phyloP scores from a whole-genome alignment of 148 eudicot genomes.

The Amaranthus palmeri region DNA sequence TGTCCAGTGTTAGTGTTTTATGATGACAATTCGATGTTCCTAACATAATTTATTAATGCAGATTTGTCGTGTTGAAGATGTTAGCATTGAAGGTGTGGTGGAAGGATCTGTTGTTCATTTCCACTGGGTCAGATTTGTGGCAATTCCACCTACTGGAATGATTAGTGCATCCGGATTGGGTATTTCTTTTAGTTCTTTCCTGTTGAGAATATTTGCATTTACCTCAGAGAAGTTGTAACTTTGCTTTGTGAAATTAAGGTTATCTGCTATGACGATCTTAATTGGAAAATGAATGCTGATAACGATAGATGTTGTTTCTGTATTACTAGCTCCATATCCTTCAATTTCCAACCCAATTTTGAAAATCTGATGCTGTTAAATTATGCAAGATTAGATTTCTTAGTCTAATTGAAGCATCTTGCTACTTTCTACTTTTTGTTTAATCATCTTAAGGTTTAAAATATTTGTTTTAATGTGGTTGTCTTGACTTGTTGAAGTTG shows the following conservation, averaged over 20 bases:
- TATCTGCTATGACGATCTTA: not conserved
- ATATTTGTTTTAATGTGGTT: not conserved
- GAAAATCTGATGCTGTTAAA: not conserved
- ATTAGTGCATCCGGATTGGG: constrained; percentile 84
- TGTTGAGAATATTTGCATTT: not conserved
- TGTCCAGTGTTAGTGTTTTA: not conserved
- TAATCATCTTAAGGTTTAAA: not conserved
- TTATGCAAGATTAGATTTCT: too few species aligned
- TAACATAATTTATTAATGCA: constrained; percentile 35
- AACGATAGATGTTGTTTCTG: too few species aligned
- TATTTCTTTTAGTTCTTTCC: constrained; percentile 31
- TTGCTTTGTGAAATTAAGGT: not conserved
- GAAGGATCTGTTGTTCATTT: constrained; percentile 94
- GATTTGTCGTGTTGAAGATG: constrained; percentile 90
- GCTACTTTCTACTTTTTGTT: not conserved
- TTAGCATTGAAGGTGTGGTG: constrained; percentile 54
- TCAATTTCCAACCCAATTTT: not conserved
- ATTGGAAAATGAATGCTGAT: not conserved
- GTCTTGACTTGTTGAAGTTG: constrained; percentile 1
- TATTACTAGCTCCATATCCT: too few species aligned
- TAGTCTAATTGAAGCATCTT: too few species aligned
- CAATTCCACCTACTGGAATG: constrained; percentile 49
- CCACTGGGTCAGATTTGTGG: constrained; percentile 78
- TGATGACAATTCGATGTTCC: not conserved
- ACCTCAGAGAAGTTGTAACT: not conserved